Evolutionary conservation across 306 rosid species (phyloP).

Genomic region (Heteromeles arbutifolia): DNA sequence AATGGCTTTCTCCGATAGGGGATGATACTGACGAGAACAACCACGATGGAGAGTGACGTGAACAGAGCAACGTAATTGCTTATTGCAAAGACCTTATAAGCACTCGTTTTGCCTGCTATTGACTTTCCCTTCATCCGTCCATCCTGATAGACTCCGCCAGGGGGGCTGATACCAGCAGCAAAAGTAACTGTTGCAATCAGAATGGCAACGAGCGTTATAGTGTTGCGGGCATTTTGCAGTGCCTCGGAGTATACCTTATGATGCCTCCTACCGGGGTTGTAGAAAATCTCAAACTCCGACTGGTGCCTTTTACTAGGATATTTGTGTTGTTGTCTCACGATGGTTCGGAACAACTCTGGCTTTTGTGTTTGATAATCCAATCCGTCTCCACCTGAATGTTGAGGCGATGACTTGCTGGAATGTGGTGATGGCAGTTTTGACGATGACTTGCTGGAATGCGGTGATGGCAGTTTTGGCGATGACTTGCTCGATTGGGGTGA

Average conservation of each 20-base stretch:
- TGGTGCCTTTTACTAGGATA: background rate
- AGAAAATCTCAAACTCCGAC: background rate
- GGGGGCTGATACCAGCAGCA: conserved; percentile 73
- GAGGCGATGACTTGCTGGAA: conserved; percentile 21
- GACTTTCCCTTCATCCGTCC: conserved; percentile 46
- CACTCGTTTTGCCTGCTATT: conserved; percentile 31
- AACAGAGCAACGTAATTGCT: conserved; percentile 65
- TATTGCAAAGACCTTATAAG: conserved; percentile 63
- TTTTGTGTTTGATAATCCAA: conserved; percentile 13
- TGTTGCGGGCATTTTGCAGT: conserved; percentile 64
- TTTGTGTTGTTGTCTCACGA: conserved; percentile 14
- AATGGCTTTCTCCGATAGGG: conserved; percentile 53
- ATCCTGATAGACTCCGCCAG: conserved; percentile 54
- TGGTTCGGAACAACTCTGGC: conserved; percentile 17
- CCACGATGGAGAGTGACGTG: conserved; percentile 53
- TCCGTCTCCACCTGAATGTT: conserved; percentile 14
- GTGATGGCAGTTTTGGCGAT: background rate
- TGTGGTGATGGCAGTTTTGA: background rate
- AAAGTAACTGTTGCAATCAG: conserved; percentile 78
- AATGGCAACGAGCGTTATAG: conserved; percentile 53
- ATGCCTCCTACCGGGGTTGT: conserved; percentile 12
- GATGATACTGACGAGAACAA: conserved; percentile 66
- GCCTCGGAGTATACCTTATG: conserved; percentile 52
- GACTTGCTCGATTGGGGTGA: conserved; percentile 23
- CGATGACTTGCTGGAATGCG: conserved; percentile 3